Percentiles rank a stretch among this genome's conserved stretches.
Evolutionary conservation across 1,139 yeast species (phyloP).

Genomic region (Hyphopichia khmerensis): DNA sequence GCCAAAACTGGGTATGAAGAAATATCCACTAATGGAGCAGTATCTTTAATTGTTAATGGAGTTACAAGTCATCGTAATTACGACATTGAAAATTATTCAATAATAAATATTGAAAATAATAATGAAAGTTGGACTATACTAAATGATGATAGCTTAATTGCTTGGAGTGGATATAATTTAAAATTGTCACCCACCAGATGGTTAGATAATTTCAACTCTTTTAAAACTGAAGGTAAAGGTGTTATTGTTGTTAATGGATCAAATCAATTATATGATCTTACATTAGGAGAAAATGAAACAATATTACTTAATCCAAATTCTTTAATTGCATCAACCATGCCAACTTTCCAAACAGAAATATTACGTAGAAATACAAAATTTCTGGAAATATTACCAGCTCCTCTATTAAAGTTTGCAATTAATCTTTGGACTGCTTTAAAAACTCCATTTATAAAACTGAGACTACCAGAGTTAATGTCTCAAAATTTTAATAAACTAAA

Average conservation of each 20-base stretch:
- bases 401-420: background rate
- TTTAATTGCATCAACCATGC: slow-evolving; percentile 31
- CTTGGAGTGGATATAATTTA: slow-evolving; percentile 47
- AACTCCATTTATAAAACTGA: slow-evolving; percentile 3
- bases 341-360: background rate
- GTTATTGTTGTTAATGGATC: slow-evolving; percentile 34
- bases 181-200: slow-evolving; percentile 16
- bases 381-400: background rate
- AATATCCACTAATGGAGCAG: slow-evolving; percentile 21
- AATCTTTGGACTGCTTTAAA: slow-evolving; percentile 2
- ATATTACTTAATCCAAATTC: slow-evolving; percentile 33
- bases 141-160: slow-evolving; percentile 32
- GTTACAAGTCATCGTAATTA: slow-evolving; percentile 9
- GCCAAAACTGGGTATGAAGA: slow-evolving; percentile 23
- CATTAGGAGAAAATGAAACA: slow-evolving; percentile 29
- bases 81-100: slow-evolving; percentile 17
- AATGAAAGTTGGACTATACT: slow-evolving; percentile 35
- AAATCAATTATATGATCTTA: slow-evolving; percentile 32
- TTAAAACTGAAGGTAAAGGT: slow-evolving; percentile 35
- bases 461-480: background rate
- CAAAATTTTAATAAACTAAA: background rate
- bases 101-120: slow-evolving; percentile 19
- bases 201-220: slow-evolving; percentile 19
- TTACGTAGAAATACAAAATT: background rate
- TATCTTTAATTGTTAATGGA: slow-evolving; percentile 32